Percentiles rank a stretch among this genome's conserved stretches.
Evolutionary conservation across 176 grass and related monocot species (phyloP).

Genomic region (Miscanthus lutarioriparius): DNA sequence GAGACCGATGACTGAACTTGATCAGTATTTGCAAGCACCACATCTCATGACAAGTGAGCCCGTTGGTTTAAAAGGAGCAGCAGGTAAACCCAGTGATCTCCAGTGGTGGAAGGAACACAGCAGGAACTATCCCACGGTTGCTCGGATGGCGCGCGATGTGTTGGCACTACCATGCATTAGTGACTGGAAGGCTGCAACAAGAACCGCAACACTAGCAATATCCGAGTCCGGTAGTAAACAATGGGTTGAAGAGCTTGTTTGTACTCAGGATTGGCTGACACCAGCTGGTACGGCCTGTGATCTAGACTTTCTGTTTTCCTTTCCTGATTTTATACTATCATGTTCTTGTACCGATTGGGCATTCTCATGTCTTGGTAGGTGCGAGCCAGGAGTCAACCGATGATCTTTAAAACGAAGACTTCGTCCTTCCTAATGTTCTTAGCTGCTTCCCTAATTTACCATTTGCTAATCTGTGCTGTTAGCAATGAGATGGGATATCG

Average conservation of each 20-base stretch:
- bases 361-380: not conserved
- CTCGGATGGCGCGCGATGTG: conserved; percentile 32
- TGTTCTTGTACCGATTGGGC: not conserved
- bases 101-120: conserved; percentile 38
- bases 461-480: not conserved
- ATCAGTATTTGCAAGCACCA: conserved; percentile 30
- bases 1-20: conserved; percentile 32
- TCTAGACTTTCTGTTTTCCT: not conserved
- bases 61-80: not conserved
- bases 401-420: not conserved
- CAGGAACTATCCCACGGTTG: conserved; percentile 16
- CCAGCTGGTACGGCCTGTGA: conserved; percentile 9
- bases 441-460: not conserved
- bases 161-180: conserved; percentile 29
- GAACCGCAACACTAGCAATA: not conserved
- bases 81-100: not conserved
- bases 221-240: not conserved
- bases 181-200: conserved; percentile 26
- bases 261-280: conserved; percentile 31
- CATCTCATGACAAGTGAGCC: not conserved
- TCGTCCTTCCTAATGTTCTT: not conserved
- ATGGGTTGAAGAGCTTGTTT: conserved; percentile 12
- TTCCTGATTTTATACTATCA: not conserved
- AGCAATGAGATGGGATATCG: not conserved
- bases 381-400: not conserved